Conservation (phyloP, 805 yeast genomes). For the Kluyveromyces lactis region DNA sequence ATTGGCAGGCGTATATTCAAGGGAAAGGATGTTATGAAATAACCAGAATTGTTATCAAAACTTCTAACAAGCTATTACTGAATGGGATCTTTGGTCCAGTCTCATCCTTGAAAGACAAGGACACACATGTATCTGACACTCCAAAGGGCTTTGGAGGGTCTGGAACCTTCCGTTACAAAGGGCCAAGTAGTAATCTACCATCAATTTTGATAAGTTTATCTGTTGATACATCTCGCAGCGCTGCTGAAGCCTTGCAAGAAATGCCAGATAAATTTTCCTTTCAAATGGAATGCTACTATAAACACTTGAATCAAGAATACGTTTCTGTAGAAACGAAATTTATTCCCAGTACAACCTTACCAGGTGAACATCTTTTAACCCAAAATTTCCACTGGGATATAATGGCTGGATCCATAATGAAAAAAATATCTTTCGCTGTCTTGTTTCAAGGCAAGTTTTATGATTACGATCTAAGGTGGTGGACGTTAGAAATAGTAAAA, state of each 20-base stretch:
- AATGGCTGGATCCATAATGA: slow-evolving; percentile 7
- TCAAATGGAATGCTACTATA: slow-evolving; percentile 9
- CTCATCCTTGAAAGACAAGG: slow-evolving; percentile 2
- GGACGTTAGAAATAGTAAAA: slow-evolving; percentile 8
- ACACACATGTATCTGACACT: slow-evolving; percentile 10
- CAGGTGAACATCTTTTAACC: background rate
- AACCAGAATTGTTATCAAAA: background rate
- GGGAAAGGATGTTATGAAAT: background rate
- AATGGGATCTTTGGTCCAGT: slow-evolving; percentile 11
- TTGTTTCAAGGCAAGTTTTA: slow-evolving; percentile 4
- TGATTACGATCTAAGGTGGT: slow-evolving; percentile 4
- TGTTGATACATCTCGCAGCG: slow-evolving; percentile 8
- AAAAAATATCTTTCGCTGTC: slow-evolving; percentile 8
- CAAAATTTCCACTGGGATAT: background rate
- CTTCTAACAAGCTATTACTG: slow-evolving; percentile 4
- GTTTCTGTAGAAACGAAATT: slow-evolving; percentile 7
- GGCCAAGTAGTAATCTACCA: slow-evolving; percentile 4
- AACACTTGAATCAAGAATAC: background rate
- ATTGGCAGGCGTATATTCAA: background rate
- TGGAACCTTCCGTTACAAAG: slow-evolving; percentile 4
- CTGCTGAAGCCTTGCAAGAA: slow-evolving; percentile 7
- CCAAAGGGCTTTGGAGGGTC: slow-evolving; percentile 11
- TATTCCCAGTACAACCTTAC: slow-evolving; percentile 6
- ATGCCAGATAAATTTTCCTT: slow-evolving; percentile 9
- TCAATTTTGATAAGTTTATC: slow-evolving; percentile 8